Base-by-base conservation (phyloP, 2,329 filamentous ascomycete species). In the Trichoderma atroviride region DNA sequence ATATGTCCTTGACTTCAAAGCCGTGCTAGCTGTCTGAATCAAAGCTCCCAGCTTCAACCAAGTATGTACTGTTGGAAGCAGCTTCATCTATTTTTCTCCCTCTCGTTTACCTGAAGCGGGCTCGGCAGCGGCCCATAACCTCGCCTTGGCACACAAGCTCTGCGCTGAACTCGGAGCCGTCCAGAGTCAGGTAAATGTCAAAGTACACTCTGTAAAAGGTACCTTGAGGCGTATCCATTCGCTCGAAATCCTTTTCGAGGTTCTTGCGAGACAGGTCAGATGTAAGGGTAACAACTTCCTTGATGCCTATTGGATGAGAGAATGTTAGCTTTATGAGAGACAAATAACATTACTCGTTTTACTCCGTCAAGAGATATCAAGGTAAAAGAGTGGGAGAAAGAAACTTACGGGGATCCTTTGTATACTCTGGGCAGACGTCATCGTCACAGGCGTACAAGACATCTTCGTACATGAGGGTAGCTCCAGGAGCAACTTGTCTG, bases 91-190 rank as follows among this genome's bases (percentile, higher is more conserved):
- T 27, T 29, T 50, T 27, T 60, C 43, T 50, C 3, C 6, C 52
- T 13, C 19, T 13, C 19, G 29, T 61, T 80, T 83, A 91, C 81
- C 88, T 85, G 86, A 98, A 98, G 78, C 94, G 89, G 70, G 95
- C 92, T 72, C 94, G 91, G 87, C 95, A 98, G 73, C 95, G 90
- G 73, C 96, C 96, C 96, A 98, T 99, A 74, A 99, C 94, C 81
- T 98, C 96, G 77, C 96, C 96, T 81, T 99, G 96, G 83, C 96
- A 99, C n/a, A 98, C 95, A 50, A 99, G 85, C 83, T 98, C 96
- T 65, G 96, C 96, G 75, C 96, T 98, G 85, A 99, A 98, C 80
- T 99, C 96, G 64, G 93, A 97, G 27, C 96, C 96, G 77, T 99
- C 96, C 19, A 99, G 90, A 0, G 96, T 98, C 73, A 99, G 88